These are phyloP conservation scores for Acanthamoeba comandoni DNA, from an alignment of 208 protist species.

Conservation along the genomic window DNA sequence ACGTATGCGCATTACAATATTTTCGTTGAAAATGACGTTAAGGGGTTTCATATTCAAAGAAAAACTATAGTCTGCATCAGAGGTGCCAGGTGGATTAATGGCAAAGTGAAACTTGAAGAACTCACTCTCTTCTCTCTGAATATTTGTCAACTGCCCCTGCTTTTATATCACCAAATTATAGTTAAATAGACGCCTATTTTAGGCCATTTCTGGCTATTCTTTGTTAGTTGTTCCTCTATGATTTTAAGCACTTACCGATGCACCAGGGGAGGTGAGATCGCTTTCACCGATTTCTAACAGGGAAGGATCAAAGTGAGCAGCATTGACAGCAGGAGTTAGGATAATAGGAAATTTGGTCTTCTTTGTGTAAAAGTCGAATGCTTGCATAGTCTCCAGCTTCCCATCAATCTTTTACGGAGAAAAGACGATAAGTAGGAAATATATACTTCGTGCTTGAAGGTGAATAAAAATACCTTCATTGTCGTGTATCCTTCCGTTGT, in stretches of 20 bases:
- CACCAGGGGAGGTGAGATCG: neutral
- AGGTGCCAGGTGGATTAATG: neutral
- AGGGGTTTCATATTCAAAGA: constrained; percentile 55
- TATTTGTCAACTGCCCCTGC: neutral
- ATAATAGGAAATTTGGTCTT: constrained; percentile 52
- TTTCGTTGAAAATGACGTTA: constrained; percentile 49
- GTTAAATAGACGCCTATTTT: no score
- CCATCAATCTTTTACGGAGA: constrained; percentile 10
- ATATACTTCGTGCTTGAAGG: neutral
- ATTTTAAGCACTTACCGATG: neutral
- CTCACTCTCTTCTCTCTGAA: neutral
- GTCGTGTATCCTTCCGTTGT: constrained; percentile 18
- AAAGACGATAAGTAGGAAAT: neutral
- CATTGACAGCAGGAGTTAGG: neutral
- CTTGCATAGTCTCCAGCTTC: constrained; percentile 40
- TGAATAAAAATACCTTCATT: neutral
- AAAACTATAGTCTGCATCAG: constrained; percentile 41
- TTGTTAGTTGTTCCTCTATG: neutral
- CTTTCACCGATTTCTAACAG: neutral
- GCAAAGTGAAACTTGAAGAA: constrained; percentile 60
- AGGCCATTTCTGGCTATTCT: neutral
- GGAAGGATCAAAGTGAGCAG: neutral
- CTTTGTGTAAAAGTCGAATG: constrained; percentile 43
- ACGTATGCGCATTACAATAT: constrained; percentile 13
- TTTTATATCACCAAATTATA: neutral